These are phyloP conservation scores for Epichloe brachyelytri DNA, from an alignment of 2,329 filamentous ascomycete genomes.

Conservation along the genomic window DNA sequence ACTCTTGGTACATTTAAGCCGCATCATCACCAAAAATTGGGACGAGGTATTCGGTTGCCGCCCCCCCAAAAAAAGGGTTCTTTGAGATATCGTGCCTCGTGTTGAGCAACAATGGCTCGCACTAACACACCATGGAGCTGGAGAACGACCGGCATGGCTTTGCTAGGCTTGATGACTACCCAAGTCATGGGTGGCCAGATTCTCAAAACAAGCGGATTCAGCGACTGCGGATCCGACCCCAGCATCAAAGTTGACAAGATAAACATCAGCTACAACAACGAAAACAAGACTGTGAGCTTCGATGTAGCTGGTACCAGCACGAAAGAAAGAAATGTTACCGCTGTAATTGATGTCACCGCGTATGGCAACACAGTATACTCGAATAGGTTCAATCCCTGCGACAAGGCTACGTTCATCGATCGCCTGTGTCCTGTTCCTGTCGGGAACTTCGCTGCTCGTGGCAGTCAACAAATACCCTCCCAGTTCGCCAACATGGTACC, in stretches of 20 bases:
- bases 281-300: slow-evolving; percentile 61
- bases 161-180: slow-evolving; percentile 23
- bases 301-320: slow-evolving; percentile 68
- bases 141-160: slow-evolving; percentile 17
- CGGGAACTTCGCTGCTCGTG: slow-evolving; percentile 60
- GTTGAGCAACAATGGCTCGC: slow-evolving; percentile 20
- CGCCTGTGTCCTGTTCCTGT: slow-evolving; percentile 76
- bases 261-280: slow-evolving; percentile 67
- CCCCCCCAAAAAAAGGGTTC: too few relatives aligned
- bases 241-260: slow-evolving; percentile 59
- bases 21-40: too few relatives aligned
- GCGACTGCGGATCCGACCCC: slow-evolving; percentile 45
- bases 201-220: slow-evolving; percentile 70
- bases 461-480: slow-evolving; percentile 57
- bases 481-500: slow-evolving; percentile 66
- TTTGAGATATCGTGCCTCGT: not conserved
- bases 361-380: slow-evolving; percentile 75
- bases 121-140: slow-evolving; percentile 15
- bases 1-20: too few relatives aligned
- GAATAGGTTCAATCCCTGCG: slow-evolving; percentile 75
- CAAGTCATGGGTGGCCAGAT: slow-evolving; percentile 54
- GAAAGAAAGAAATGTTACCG: slow-evolving; percentile 67
- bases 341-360: slow-evolving; percentile 61
- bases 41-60: too few relatives aligned
- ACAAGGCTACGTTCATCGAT: slow-evolving; percentile 48